Evolutionary conservation across 805 yeast species (phyloP).

Genomic region (Jamesozyma spencerorum): DNA sequence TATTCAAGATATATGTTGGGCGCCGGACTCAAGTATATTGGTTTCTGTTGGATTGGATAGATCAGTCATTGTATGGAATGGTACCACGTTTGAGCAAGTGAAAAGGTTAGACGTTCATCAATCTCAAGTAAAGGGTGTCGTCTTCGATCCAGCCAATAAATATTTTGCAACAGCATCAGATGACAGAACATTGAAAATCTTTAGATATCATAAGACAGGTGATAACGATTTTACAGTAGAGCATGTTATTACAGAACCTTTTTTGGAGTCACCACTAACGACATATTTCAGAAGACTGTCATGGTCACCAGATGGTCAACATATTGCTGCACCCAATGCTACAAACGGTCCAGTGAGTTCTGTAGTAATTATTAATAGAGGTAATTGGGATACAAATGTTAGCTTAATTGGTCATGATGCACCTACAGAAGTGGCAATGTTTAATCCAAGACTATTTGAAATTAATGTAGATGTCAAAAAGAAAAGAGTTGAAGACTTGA

Average conservation of each 20-base stretch:
- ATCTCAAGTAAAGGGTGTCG: slow-evolving; percentile 91
- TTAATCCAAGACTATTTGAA: slow-evolving; percentile 61
- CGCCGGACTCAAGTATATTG: slow-evolving; percentile 82
- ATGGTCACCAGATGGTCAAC: slow-evolving; percentile 91
- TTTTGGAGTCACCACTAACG: slow-evolving; percentile 79
- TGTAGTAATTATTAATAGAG: slow-evolving; percentile 64
- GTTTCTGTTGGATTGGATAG: slow-evolving; percentile 94
- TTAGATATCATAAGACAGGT: slow-evolving; percentile 67
- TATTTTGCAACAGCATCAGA: slow-evolving; percentile 96
- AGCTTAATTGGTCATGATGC: slow-evolving; percentile 76
- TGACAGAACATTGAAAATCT: slow-evolving; percentile 82
- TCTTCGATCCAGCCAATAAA: slow-evolving; percentile 96
- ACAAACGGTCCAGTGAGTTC: slow-evolving; percentile 75
- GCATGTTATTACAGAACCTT: slow-evolving; percentile 73
- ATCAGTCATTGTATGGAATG: slow-evolving; percentile 89
- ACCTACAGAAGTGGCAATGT: slow-evolving; percentile 73
- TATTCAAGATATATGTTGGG: slow-evolving; percentile 96
- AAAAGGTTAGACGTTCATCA: slow-evolving; percentile 88
- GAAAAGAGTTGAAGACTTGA: neutral
- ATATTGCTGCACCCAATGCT: slow-evolving; percentile 78
- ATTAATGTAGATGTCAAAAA: neutral
- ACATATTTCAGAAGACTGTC: slow-evolving; percentile 79
- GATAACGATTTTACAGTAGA: slow-evolving; percentile 83
- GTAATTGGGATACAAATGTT: slow-evolving; percentile 68
- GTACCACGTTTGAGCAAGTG: slow-evolving; percentile 75